Percentiles rank a stretch among this genome's conserved stretches.
phyloP scores from a whole-genome alignment of 140 eudicot species.

The Anethum foeniculum region DNA sequence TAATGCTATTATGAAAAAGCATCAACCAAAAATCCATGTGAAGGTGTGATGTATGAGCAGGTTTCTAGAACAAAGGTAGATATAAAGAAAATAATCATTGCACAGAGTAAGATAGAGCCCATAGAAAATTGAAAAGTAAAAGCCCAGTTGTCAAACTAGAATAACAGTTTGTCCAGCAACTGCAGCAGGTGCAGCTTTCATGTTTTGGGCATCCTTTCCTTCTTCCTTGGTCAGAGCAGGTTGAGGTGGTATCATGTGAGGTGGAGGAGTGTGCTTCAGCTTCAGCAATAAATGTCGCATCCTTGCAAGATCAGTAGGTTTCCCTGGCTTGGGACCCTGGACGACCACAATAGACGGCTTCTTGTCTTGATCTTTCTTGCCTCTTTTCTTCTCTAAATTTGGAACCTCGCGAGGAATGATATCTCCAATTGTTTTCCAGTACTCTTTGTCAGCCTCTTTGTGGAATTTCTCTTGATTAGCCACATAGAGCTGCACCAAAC shows the following conservation, averaged over 20 bases:
- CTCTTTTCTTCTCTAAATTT: conserved; percentile 67
- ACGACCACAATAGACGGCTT: conserved; percentile 71
- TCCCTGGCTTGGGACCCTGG: conserved; percentile 97
- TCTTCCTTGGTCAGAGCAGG: conserved; percentile 48
- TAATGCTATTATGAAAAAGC: background rate
- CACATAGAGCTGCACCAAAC: conserved; percentile 42
- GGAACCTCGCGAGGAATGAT: conserved; percentile 88
- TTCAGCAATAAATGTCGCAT: conserved; percentile 82
- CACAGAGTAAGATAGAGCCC: background rate
- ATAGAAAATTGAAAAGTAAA: background rate
- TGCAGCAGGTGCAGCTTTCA: conserved; percentile 22
- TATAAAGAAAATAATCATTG: background rate
- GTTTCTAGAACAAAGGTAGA: background rate
- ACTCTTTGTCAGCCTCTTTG: conserved; percentile 87
- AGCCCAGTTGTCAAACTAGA: background rate
- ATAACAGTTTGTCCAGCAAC: conserved; percentile 7
- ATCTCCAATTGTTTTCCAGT: conserved; percentile 93
- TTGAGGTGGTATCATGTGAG: conserved; percentile 87
- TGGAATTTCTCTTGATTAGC: conserved; percentile 80
- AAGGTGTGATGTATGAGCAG: background rate
- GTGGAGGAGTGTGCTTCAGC: conserved; percentile 88
- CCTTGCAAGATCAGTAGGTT: conserved; percentile 91
- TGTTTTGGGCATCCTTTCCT: conserved; percentile 40
- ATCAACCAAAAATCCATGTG: background rate
- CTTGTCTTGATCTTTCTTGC: conserved; percentile 85